Evolutionary conservation across 2,329 filamentous ascomycete species (phyloP).

Genomic region (Phialophora macrospora): DNA sequence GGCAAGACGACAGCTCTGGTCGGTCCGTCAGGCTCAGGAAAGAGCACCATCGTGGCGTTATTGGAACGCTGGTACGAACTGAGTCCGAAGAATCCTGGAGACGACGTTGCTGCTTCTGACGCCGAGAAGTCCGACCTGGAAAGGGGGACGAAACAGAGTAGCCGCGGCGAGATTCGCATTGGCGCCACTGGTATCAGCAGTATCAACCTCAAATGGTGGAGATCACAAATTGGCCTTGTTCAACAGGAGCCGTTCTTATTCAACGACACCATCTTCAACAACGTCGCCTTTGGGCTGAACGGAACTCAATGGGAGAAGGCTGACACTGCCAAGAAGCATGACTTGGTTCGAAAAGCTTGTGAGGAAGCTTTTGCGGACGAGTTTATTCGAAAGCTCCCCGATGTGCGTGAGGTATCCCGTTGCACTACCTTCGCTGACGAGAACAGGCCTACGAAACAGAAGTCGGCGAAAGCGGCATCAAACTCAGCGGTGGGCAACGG

Average conservation of each 20-base stretch:
- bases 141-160: conserved; percentile 7
- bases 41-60: conserved; percentile 52
- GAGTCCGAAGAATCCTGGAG: conserved; percentile 5
- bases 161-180: conserved; percentile 58
- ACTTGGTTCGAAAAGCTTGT: conserved; percentile 65
- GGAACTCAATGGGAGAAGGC: conserved; percentile 46
- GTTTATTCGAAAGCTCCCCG: conserved; percentile 68
- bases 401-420: conserved; percentile 32
- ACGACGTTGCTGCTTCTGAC: conserved; percentile 2
- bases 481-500: conserved; percentile 82
- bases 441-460: conserved; percentile 69
- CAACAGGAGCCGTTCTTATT: conserved; percentile 73
- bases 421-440: conserved; percentile 8
- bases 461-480: conserved; percentile 78
- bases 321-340: conserved; percentile 47
- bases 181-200: conserved; percentile 59
- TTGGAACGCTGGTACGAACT: conserved; percentile 52
- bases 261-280: conserved; percentile 67
- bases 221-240: conserved; percentile 65
- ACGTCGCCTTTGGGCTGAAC: conserved; percentile 64
- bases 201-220: conserved; percentile 66
- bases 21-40: conserved; percentile 53
- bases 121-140: conserved; percentile 5
- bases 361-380: conserved; percentile 71
- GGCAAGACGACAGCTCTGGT: conserved; percentile 52